phyloP scores from a whole-genome alignment of 768 basidiomycete species.

The Panaeolus cyanescens region DNA sequence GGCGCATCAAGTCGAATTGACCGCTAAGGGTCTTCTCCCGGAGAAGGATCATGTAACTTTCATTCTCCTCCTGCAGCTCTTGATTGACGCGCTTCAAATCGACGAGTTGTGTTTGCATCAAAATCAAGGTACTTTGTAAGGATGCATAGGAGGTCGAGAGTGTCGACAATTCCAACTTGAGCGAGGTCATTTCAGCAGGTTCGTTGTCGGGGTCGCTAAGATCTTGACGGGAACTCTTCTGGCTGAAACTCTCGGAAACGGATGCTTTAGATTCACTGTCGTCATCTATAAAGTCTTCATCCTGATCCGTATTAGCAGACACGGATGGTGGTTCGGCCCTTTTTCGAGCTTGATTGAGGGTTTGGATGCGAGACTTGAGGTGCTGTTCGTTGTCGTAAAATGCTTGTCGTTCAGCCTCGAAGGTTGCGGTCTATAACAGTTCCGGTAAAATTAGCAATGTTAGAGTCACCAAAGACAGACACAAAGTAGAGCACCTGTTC shows the following conservation, averaged over 20 bases:
- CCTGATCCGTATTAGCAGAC: slow-evolving; percentile 43
- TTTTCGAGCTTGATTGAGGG: slow-evolving; percentile 68
- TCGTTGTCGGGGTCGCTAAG: slow-evolving; percentile 69
- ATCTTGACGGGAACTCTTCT: slow-evolving; percentile 36
- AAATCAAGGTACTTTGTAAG: slow-evolving; percentile 80
- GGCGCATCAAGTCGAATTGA: slow-evolving; percentile 75
- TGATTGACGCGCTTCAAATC: slow-evolving; percentile 90
- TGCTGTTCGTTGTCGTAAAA: slow-evolving; percentile 95
- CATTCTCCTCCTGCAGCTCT: slow-evolving; percentile 92
- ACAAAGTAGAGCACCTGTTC: slow-evolving; percentile 65
- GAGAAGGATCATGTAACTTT: slow-evolving; percentile 93
- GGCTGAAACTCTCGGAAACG: slow-evolving; percentile 13
- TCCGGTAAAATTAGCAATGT: slow-evolving; percentile 14
- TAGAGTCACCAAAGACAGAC: slow-evolving; percentile 7
- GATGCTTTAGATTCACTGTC: slow-evolving; percentile 15
- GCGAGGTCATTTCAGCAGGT: slow-evolving; percentile 85
- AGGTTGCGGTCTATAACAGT: slow-evolving; percentile 67
- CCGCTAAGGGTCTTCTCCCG: slow-evolving; percentile 91
- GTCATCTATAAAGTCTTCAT: slow-evolving; percentile 29
- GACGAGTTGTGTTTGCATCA: slow-evolving; percentile 80
- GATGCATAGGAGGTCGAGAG: slow-evolving; percentile 85
- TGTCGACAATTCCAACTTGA: slow-evolving; percentile 82
- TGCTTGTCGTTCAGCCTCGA: slow-evolving; percentile 90
- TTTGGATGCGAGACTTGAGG: slow-evolving; percentile 87
- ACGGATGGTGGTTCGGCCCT: slow-evolving; percentile 42